Evolutionary conservation across 1,284 basidiomycete genomes (phyloP).

Genomic region (Cryptococcus hybrid): DNA sequence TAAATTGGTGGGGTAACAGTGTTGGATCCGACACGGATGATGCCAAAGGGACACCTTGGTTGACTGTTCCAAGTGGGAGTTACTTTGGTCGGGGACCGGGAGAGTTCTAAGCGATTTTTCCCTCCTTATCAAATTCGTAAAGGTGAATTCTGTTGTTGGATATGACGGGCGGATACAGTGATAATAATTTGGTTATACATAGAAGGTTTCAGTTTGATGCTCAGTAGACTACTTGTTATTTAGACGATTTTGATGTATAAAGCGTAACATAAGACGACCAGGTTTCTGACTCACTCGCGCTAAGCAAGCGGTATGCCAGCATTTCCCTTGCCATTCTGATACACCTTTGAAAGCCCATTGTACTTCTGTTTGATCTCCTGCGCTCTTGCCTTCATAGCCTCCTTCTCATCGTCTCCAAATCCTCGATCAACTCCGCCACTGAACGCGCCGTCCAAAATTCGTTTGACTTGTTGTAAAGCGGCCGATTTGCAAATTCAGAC

Average conservation of each 20-base stretch:
- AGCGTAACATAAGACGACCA: too few species aligned
- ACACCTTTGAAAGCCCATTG: constrained; percentile 17
- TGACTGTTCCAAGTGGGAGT: constrained; percentile 11
- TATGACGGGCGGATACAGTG: too few species aligned
- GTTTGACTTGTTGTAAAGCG: constrained; percentile 29
- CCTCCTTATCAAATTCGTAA: too few species aligned
- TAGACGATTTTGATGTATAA: too few species aligned
- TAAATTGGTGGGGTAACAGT: constrained; percentile 28
- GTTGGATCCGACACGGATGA: constrained; percentile 20
- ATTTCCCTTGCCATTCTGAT: constrained; percentile 24
- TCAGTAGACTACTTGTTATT: too few species aligned
- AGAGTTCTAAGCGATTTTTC: constrained; percentile 15
- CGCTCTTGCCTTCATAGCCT: constrained; percentile 6
- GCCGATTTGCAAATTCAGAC: constrained; percentile 10
- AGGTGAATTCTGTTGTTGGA: too few species aligned
- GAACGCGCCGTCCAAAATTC: constrained; percentile 24
- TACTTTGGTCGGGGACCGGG: constrained; percentile 24
- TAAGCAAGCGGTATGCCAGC: constrained; percentile 26
- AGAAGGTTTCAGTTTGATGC: too few species aligned
- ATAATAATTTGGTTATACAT: too few species aligned
- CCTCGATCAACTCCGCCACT: constrained; percentile 19
- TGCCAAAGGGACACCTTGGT: constrained; percentile 16
- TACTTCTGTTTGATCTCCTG: constrained; percentile 17
- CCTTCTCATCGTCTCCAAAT: constrained; percentile 13
- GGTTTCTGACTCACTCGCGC: background rate